Evolutionary conservation across 2,329 filamentous ascomycete species (phyloP), one percentile per base, ranked within the genome.

Genomic region (Thielaviopsis musarum): DNA sequence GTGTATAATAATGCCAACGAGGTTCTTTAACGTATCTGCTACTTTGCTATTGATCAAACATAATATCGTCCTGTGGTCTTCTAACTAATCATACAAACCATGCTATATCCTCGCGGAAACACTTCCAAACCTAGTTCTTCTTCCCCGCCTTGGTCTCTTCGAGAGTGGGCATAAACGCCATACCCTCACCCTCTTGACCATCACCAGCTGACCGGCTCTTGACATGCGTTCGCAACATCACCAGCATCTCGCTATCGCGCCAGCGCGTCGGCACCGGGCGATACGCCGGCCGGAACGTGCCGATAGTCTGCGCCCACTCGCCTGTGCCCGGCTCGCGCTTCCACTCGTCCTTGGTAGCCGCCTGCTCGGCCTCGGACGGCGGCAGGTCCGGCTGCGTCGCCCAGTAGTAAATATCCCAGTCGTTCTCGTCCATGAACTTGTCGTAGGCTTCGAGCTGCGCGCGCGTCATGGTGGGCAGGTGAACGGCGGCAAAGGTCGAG

Each of bases 361-460:
- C 64, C 26, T 64, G 66, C 56, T 64, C 73, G 70, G 58, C 69
- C 64, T 60, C 81, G 75, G 58, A 75, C 70, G 38, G 81, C n/a
- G 79, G 79, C 1, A 77, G 74, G 4, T 79, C 73, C 66, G 89
- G 83, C 72, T 98, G 93, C 17, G 93, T 98, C 3, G 88, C 89
- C 93, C 93, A 98, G 78, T 98, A 98, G 78, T 98, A 98, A 63
- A 98, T 96, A 70, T 98, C 93, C 93, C 93, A 98, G 75, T 98
- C 93, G 72, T 98, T 98, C 74, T 98, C 93, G 72, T 98, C 93
- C 60, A 98, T 83, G 76, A 98, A 94, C 28, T 79, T 75, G 70
- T 97, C 91, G 75, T 93, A 97, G 72, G 95, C 82, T 66, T 80
- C 73, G 66, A 97, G 83, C 69, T 94, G 87, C 56, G 77, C 72